Evolutionary conservation across 2,329 filamentous ascomycete species (phyloP), one percentile per base, ranked within the genome.

Genomic region (Leptographium procerum): DNA sequence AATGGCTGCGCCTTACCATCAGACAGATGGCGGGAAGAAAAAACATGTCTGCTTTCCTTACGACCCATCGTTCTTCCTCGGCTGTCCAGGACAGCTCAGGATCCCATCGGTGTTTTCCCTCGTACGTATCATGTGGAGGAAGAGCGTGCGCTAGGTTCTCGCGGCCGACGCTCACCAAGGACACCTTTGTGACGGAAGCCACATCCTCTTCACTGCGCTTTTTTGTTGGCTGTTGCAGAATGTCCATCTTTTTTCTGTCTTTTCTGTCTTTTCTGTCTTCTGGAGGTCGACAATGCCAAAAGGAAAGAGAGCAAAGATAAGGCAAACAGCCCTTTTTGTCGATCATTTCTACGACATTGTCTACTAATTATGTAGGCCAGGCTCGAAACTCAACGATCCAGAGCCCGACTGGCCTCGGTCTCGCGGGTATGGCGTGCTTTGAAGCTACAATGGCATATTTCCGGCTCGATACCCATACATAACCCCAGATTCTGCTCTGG

Each of bases 41-140:
- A 24, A 66, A 69, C 6, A 74, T 33, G 60, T 77, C 75, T 0
- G 73, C 75, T 72, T 83, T 85, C 52, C 79, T 70, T 29, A 85
- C 75, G 3, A 83, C 70, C 14, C 66, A 71, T 61, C 70, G 76
- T 69, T 86, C 83, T 64, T 86, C 83, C 36, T 75, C 73, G 3
- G 73, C 68, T 19, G 78, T 77, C 83, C 83, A 86, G 51, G 66
- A 67, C 8, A 68, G 69, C 13, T 65, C 54, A 0, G 72, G 71
- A 59, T 76, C 73, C 65, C 68, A 76, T 48, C 73, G 69, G 62
- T 76, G 74, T 34, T 65, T 64, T 45, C 73, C 73, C 56, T 76
- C 74, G 59, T 75, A 76, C 16, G 61, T 60, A 22, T 67, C 65
- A 54, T 70, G 65, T 6, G 70, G 68, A 2, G 64, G 64, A 11